Evolutionary conservation across 768 basidiomycete genomes (phyloP), one percentile per base, ranked within the genome.

Genomic region (Lentinula edodes): DNA sequence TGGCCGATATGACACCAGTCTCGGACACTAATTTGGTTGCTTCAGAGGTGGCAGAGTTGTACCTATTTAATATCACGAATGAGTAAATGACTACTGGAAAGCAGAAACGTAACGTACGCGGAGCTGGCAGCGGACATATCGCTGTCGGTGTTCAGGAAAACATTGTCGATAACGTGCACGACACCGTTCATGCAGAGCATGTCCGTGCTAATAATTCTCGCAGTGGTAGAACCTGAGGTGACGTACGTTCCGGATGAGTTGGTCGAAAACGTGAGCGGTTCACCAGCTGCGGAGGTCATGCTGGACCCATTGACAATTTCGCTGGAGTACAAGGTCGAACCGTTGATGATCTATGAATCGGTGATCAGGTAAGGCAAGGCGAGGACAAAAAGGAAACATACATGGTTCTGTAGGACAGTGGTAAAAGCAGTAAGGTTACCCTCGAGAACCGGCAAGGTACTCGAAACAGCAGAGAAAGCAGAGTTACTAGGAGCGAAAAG

Each of bases 101-200:
- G 15, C 3, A 23, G 38, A 41, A 34, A n/a, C 6, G 36, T 4
- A 46, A 60, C 12, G 76, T 68, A 87, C 85, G 84, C 85, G 60
- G 80, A 77, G 51, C 71, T 75, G 5, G 86, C 87, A 0, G 77
- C 79, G 5, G 65, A 64, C 8, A 75, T 50, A 67, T 87, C 71
- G 2, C 62, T 65, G 6, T 76, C 69, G 3, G 76, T 73, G 69
- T 84, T 78, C 15, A 83, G 45, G 36, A 89, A 75, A 9, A 86
- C 83, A 16, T 72, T 65, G 64, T 87, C 76, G 62, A 88, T 79
- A 45, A 87, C 69, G 69, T 91, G 88, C 8, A 88, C 70, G 45
- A 91, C 90, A 51, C 89, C 90, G 64, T 91, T 91, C 16, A 77
- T 68, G 28, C 83, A 70, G 65, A 91, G 73, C 5, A 88, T 76